These are phyloP conservation scores for Epichloe sp. DNA, from an alignment of 2,329 filamentous ascomycete species.

Conservation along the genomic window DNA sequence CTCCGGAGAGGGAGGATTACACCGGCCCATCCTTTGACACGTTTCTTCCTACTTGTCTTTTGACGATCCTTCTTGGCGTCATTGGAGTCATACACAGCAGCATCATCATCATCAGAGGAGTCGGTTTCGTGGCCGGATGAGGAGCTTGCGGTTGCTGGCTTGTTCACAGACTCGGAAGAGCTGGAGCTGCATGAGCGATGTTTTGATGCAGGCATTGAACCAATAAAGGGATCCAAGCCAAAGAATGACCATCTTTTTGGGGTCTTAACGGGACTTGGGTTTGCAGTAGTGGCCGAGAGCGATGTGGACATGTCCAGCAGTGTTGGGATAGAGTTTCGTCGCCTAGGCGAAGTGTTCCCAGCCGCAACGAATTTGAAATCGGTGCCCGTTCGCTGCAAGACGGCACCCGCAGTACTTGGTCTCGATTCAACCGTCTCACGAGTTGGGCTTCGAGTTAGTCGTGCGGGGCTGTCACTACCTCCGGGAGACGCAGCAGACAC, in stretches of 20 bases:
- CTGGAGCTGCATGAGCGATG: slow-evolving; percentile 33
- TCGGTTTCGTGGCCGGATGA: slow-evolving; percentile 26
- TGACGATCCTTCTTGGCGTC: slow-evolving; percentile 19
- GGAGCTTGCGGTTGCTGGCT: slow-evolving; percentile 15
- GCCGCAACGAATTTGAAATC: slow-evolving; percentile 9
- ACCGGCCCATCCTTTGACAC: slow-evolving; percentile 61
- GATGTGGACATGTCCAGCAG: slow-evolving; percentile 30
- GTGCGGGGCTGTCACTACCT: slow-evolving; percentile 26
- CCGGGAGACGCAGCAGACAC: slow-evolving; percentile 42
- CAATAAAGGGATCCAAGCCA: slow-evolving; percentile 41
- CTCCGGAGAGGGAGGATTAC: slow-evolving; percentile 51
- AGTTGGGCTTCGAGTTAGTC: slow-evolving; percentile 26
- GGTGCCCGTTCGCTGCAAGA: slow-evolving; percentile 37
- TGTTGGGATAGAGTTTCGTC: slow-evolving; percentile 48
- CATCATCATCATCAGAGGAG: slow-evolving; percentile 11
- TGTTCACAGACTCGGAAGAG: slow-evolving; percentile 27
- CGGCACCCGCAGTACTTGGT: slow-evolving; percentile 59
- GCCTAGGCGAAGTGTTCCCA: slow-evolving; percentile 25
- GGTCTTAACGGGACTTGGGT: slow-evolving; percentile 36
- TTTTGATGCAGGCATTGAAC: slow-evolving; percentile 32
- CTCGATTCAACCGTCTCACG: slow-evolving; percentile 35
- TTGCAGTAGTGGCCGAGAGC: slow-evolving; percentile 20
- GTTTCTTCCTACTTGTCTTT: slow-evolving; percentile 40
- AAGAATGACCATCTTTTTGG: slow-evolving; percentile 50
- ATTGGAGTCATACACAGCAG: slow-evolving; percentile 8